Evolutionary conservation across 2,329 filamentous ascomycete genomes (phyloP).

Genomic region (Aspergillus cejpii): DNA sequence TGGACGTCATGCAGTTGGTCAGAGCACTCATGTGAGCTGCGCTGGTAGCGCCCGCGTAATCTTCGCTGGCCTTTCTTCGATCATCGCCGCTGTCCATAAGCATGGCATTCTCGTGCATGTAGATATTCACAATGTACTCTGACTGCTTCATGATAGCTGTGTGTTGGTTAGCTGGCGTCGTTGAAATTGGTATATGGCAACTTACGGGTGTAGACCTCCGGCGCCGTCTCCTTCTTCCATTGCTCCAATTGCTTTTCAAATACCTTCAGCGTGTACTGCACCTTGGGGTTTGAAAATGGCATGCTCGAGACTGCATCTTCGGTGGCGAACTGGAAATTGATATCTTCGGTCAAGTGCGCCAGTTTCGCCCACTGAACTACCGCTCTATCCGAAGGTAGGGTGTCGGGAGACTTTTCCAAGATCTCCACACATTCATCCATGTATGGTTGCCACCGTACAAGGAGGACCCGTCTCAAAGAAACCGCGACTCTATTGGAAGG

Average conservation of each 20-base stretch:
- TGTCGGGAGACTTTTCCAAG: conserved; percentile 51
- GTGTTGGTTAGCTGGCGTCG: conserved; percentile 6
- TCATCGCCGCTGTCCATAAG: conserved; percentile 54
- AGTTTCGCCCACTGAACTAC: conserved; percentile 54
- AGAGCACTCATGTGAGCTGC: conserved; percentile 61
- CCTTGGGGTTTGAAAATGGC: conserved; percentile 55
- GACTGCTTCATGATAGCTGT: conserved; percentile 57
- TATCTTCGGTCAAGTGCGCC: conserved; percentile 60
- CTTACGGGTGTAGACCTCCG: conserved; percentile 53
- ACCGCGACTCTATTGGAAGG: conserved; percentile 46
- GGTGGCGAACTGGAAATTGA: conserved; percentile 59
- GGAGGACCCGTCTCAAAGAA: conserved; percentile 52
- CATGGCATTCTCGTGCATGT: conserved; percentile 69
- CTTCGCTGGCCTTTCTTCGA: conserved; percentile 15
- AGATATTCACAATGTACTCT: conserved; percentile 61
- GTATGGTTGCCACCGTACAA: conserved; percentile 56
- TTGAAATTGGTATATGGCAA: not conserved
- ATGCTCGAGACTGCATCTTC: conserved; percentile 54
- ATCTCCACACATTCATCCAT: conserved; percentile 57
- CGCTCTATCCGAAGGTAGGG: conserved; percentile 50
- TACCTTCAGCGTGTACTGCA: conserved; percentile 57
- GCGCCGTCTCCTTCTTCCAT: conserved; percentile 51
- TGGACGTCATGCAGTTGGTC: conserved; percentile 59
- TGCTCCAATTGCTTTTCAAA: conserved; percentile 60
- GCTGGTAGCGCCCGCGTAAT: conserved; percentile 37